These are phyloP conservation scores for Aphanoascus verrucosus DNA, from an alignment of 2,329 filamentous ascomycete genomes.

Conservation along the genomic window DNA sequence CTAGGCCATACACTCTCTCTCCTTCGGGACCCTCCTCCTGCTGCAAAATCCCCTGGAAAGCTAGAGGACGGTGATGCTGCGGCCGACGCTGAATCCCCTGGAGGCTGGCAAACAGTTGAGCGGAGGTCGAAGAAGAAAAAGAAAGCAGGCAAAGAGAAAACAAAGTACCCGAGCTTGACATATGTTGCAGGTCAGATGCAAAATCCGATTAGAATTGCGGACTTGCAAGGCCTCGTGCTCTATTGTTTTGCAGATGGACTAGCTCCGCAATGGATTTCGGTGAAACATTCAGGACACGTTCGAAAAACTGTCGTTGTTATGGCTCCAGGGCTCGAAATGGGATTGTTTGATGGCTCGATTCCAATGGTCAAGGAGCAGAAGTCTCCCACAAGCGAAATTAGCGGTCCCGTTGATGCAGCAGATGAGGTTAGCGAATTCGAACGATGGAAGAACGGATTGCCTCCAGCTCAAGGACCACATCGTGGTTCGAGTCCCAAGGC, in stretches of 20 bases:
- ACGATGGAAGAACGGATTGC: conserved; percentile 33
- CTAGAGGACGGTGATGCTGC: background rate
- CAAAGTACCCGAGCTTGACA: conserved; percentile 44
- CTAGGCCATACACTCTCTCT: conserved; percentile 26
- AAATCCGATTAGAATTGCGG: conserved; percentile 46
- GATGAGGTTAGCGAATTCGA: conserved; percentile 27
- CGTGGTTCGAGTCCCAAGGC: conserved; percentile 27
- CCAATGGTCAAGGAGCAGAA: conserved; percentile 23
- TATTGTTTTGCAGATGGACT: conserved; percentile 53
- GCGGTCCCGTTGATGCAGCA: conserved; percentile 13
- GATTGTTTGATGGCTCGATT: conserved; percentile 64
- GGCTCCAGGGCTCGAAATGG: conserved; percentile 81
- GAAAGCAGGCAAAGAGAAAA: conserved; percentile 33
- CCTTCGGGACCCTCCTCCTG: conserved; percentile 20
- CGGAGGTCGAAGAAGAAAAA: conserved; percentile 24
- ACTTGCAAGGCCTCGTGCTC: conserved; percentile 48
- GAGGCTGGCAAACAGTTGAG: conserved; percentile 15
- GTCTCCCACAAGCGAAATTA: conserved; percentile 3
- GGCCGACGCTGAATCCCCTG: background rate
- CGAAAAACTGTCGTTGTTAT: conserved; percentile 77
- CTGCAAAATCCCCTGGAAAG: conserved; percentile 1
- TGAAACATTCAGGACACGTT: conserved; percentile 46
- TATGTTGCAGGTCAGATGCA: conserved; percentile 46
- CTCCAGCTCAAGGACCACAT: conserved; percentile 23
- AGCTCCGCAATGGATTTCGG: conserved; percentile 53